These are phyloP conservation scores for Colletotrichum chrysophilum DNA, from an alignment of 2,329 filamentous ascomycete species.

Conservation along the genomic window DNA sequence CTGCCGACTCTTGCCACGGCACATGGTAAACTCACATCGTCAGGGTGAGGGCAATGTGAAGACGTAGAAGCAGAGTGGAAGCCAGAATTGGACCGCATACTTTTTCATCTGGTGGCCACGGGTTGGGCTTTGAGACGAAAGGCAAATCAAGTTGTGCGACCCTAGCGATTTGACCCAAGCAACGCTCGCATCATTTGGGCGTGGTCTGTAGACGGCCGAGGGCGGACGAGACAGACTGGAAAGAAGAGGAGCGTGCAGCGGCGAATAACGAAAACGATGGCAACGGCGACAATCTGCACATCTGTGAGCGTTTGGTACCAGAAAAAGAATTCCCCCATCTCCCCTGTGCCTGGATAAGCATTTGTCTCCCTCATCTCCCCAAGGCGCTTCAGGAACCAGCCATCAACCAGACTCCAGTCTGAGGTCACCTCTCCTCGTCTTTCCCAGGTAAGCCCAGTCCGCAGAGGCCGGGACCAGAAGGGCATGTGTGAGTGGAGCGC, in stretches of 20 bases:
- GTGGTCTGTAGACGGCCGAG: neutral
- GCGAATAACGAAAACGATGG: neutral
- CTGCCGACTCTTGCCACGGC: neutral
- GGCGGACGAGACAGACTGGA: neutral
- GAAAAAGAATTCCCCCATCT: neutral
- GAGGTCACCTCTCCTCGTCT: neutral
- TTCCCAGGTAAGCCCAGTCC: neutral
- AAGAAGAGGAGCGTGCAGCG: neutral
- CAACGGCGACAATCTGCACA: neutral
- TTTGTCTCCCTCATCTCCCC: neutral
- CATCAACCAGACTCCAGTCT: neutral
- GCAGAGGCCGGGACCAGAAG: neutral
- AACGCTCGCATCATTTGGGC: neutral
- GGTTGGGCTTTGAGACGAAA: neutral
- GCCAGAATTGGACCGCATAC: neutral
- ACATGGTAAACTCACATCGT: neutral
- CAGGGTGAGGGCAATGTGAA: neutral
- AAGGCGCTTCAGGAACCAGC: neutral
- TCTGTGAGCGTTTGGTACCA: neutral
- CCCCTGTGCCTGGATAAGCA: neutral
- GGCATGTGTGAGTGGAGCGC: slow-evolving; percentile 5
- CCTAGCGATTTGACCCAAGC: neutral
- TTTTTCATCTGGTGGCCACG: neutral
- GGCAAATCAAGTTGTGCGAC: neutral
- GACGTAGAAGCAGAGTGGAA: neutral